Base-by-base conservation (phyloP, 2,329 filamentous ascomycete genomes). In the Alternaria brassicae region DNA sequence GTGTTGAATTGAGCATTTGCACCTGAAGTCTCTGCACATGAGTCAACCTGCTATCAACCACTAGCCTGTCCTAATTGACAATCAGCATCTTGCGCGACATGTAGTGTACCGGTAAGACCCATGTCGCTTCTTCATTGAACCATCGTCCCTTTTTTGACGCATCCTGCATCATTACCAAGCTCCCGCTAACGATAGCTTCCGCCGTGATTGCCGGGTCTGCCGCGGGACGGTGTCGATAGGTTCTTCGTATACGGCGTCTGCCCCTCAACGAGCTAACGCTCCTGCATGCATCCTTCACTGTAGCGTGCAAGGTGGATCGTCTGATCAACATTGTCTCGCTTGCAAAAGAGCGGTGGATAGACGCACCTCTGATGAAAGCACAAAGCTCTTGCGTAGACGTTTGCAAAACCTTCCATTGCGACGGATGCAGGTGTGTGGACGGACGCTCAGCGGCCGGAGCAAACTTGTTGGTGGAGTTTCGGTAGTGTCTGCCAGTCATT, bases 331-430 rank as follows among this genome's bases (percentile, higher is more conserved):
- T 28, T 17, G 12, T 23, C 50, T 34, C 40, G 17, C 34, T 49
- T 49, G 15, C 42, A 49, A 44, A 48, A 55, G 36, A 32, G 36
- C 53, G 27, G 42, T 34, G 36, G 47, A 21, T 30, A 30, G 45
- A 56, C 37, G 53, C 53, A 51, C 28, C 37, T 51, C 28, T 42
- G 27, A 32, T 37, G 25, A 50, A 36, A 56, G 19, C n/a, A 44
- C 48, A 39, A 56, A 36, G 40, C 41, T 41, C 30, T 54, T 54
- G 52, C 23, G 32, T 48, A 39, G 52, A 54, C n/a, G 41, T 40
- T 54, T 36, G 32, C 32, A 30, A 17, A 37, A 34, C 28, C 39
- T 44, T 53, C 15, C 30, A 32, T 53, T 53, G 19, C 28, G 19
- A 42, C 17, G 37, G 36, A 50, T 42, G 44, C 53, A 56, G 30